phyloP scores from a whole-genome alignment of 2,329 filamentous ascomycete genomes.

The Fusarium sp. region DNA sequence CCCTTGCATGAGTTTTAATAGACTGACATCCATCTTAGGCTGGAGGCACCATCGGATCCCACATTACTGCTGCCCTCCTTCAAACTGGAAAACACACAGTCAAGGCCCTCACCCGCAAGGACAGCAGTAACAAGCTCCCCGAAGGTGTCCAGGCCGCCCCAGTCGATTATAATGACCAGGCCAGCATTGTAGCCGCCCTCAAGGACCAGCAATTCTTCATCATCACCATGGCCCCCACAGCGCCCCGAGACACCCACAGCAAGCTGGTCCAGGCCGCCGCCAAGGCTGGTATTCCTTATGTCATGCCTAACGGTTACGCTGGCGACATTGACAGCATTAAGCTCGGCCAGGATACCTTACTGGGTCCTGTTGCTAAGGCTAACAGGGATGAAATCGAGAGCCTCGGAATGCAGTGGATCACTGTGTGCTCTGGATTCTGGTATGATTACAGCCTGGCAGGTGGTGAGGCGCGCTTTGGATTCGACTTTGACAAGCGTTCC shows the following conservation, averaged over 20 bases:
- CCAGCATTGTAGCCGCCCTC: constrained; percentile 64
- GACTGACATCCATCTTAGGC: constrained; percentile 7
- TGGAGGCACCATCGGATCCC: constrained; percentile 21
- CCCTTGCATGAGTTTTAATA: no score
- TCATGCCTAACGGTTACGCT: constrained; percentile 66
- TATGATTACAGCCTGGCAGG: constrained; percentile 66
- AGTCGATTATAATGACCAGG: constrained; percentile 62
- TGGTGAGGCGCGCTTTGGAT: constrained; percentile 58
- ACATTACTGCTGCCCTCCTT: constrained; percentile 61
- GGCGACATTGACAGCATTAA: constrained; percentile 50
- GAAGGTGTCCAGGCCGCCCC: constrained; percentile 57
- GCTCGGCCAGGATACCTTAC: constrained; percentile 49
- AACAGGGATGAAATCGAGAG: constrained; percentile 57
- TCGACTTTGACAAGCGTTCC: constrained; percentile 61
- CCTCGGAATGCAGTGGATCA: constrained; percentile 60
- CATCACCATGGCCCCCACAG: constrained; percentile 62
- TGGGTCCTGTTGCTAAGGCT: constrained; percentile 43
- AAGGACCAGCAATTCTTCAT: constrained; percentile 68
- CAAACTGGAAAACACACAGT: constrained; percentile 65
- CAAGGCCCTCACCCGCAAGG: constrained; percentile 66
- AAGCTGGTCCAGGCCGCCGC: constrained; percentile 65
- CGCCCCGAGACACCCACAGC: constrained; percentile 59
- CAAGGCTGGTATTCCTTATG: constrained; percentile 64
- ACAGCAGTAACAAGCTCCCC: constrained; percentile 60
- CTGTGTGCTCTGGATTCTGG: constrained; percentile 69